phyloP scores from a whole-genome alignment of 805 yeast genomes.

The Wickerhamiella brachini region DNA sequence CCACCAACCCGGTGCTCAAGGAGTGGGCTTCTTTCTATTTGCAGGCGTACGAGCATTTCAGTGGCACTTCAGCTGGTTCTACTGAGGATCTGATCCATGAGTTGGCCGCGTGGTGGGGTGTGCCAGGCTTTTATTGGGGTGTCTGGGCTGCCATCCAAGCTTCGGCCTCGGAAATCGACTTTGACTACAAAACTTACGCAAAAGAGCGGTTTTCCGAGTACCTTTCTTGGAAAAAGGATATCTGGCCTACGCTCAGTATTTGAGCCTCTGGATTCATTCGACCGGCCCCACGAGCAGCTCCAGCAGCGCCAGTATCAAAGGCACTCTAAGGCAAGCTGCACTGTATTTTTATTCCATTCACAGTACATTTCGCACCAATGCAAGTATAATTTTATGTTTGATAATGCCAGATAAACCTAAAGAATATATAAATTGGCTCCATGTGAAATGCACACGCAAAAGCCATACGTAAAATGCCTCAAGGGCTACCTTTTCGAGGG shows the following conservation, averaged over 20 bases:
- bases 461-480: neutral
- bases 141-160: conserved; percentile 71
- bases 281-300: too few relatives aligned
- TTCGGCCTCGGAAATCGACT: conserved; percentile 54
- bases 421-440: neutral
- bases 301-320: too few relatives aligned
- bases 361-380: neutral
- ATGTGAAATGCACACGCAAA: conserved; percentile 1
- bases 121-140: conserved; percentile 81
- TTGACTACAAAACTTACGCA: conserved; percentile 52
- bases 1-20: conserved; percentile 31
- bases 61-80: conserved; percentile 12
- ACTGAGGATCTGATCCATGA: conserved; percentile 37
- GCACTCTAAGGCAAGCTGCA: neutral
- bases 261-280: too few relatives aligned
- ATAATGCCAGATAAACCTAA: neutral
- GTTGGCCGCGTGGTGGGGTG: conserved; percentile 48
- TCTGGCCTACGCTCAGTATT: neutral
- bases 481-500: neutral
- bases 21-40: conserved; percentile 50
- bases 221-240: conserved; percentile 42
- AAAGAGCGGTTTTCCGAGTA: conserved; percentile 49
- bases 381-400: neutral
- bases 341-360: neutral
- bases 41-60: conserved; percentile 18